Evolutionary conservation across 2,329 filamentous ascomycete genomes (phyloP).

Genomic region (Davidsoniella neocaledoniae): DNA sequence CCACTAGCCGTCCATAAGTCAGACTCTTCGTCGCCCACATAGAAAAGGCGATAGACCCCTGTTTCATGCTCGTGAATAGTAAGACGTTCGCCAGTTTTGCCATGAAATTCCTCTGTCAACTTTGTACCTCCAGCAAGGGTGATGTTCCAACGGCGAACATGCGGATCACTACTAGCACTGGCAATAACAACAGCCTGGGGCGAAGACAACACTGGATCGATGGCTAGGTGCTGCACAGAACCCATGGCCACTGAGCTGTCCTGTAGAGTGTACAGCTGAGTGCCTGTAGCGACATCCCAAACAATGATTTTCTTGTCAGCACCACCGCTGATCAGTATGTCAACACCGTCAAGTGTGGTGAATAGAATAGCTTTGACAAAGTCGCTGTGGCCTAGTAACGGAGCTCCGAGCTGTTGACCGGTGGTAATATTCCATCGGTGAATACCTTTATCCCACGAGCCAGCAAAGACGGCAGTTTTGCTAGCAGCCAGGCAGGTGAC

Average conservation of each 20-base stretch:
- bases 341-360: conserved; percentile 40
- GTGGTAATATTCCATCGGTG: conserved; percentile 66
- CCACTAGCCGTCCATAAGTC: conserved; percentile 89
- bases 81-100: conserved; percentile 25
- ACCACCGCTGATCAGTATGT: conserved; percentile 55
- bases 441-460: conserved; percentile 85
- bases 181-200: conserved; percentile 41
- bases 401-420: conserved; percentile 30
- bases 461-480: conserved; percentile 54
- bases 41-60: conserved; percentile 66
- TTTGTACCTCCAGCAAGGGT: conserved; percentile 35
- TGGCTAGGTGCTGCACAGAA: conserved; percentile 59
- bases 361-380: conserved; percentile 74
- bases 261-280: conserved; percentile 58
- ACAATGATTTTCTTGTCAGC: conserved; percentile 69
- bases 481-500: conserved; percentile 60
- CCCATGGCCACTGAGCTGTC: conserved; percentile 55
- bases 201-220: conserved; percentile 50
- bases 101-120: conserved; percentile 29
- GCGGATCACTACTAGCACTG: conserved; percentile 64
- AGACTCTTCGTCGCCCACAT: conserved; percentile 46
- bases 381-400: conserved; percentile 64
- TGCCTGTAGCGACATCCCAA: conserved; percentile 57
- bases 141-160: conserved; percentile 64
- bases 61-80: conserved; percentile 72